A percentile compares a stretch with the other conserved stretches of the same genome.
phyloP scores from a whole-genome alignment of 805 yeast species.

The Dipodascopsis uninucleata region DNA sequence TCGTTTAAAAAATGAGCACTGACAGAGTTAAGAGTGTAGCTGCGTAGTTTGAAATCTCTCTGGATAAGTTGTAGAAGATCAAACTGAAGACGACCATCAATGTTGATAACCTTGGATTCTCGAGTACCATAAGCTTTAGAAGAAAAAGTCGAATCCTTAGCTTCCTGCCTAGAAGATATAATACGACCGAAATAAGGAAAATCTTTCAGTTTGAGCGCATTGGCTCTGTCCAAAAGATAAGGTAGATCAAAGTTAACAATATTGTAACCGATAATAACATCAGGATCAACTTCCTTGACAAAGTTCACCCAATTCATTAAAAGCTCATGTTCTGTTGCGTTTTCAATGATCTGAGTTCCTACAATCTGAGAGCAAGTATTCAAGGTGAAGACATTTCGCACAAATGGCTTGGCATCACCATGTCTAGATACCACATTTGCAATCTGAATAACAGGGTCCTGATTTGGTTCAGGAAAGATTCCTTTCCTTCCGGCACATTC shows the following conservation, averaged over 20 bases:
- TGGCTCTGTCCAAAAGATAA: conserved; percentile 82
- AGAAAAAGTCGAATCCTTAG: conserved; percentile 76
- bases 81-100: conserved; percentile 93
- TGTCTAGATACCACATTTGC: conserved; percentile 82
- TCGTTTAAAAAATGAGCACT: conserved; percentile 91
- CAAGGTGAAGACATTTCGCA: conserved; percentile 91
- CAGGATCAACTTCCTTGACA: conserved; percentile 82
- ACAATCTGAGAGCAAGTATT: conserved; percentile 88
- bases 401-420: conserved; percentile 78
- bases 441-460: conserved; percentile 93
- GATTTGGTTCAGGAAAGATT: conserved; percentile 89
- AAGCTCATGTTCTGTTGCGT: conserved; percentile 76
- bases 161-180: conserved; percentile 62
- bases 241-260: conserved; percentile 94
- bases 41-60: conserved; percentile 89
- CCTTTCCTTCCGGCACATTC: conserved; percentile 99
- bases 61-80: conserved; percentile 90
- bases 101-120: conserved; percentile 85
- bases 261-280: conserved; percentile 94
- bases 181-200: conserved; percentile 90
- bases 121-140: conserved; percentile 96
- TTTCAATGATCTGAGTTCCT: conserved; percentile 83
- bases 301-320: conserved; percentile 82
- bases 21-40: conserved; percentile 92
- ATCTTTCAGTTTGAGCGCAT: conserved; percentile 54